Evolutionary conservation across 2,329 filamentous ascomycete species (phyloP), one percentile per base, ranked within the genome.

Genomic region (Massarina eburnea): DNA sequence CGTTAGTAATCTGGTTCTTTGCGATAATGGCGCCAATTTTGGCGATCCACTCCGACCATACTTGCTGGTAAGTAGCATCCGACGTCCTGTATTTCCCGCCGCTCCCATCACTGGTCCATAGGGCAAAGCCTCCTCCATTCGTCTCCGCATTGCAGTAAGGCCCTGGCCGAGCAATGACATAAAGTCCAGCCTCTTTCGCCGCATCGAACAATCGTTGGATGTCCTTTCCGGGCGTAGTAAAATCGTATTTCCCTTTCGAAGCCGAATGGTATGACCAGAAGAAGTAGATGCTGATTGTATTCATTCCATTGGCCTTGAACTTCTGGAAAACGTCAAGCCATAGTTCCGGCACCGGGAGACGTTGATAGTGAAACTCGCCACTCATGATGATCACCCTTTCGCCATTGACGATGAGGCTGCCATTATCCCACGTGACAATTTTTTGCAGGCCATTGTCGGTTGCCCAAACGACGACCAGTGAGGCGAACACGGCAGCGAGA

Each of bases 301-400:
- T 80, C 59, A 79, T 78, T 0, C 78, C 78, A 53, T 74, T 77
- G 8, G 78, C 75, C 49, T 73, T 73, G 48, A 80, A 71, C 47
- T 80, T 80, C 41, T 81, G 76, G 45, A 81, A 78, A 26, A 81
- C 74, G 51, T 80, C 77, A 29, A 76, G 54, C 64, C 79, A 81
- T 20, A 81, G 53, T 41, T 80, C 78, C 1, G 78, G 78, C 0
- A 80, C 76, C 1, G 78, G 79, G 26, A 81, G 69, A 3, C 78
- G 71, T 50, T 75, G 71, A 45, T 80, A 80, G 50, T 80, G 78
- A 33, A 81, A 80, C 50, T 81, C 78, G 19, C 73, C 77, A 1
- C 69, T 71, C 51, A 75, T 76, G 21, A 80, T 67, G 37, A 77
- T 75, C 3, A 78, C 57, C 20, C 77, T 69, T 45, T 74, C 70